Evolutionary conservation across 768 basidiomycete genomes (phyloP).

Genomic region (Mycena filopes): DNA sequence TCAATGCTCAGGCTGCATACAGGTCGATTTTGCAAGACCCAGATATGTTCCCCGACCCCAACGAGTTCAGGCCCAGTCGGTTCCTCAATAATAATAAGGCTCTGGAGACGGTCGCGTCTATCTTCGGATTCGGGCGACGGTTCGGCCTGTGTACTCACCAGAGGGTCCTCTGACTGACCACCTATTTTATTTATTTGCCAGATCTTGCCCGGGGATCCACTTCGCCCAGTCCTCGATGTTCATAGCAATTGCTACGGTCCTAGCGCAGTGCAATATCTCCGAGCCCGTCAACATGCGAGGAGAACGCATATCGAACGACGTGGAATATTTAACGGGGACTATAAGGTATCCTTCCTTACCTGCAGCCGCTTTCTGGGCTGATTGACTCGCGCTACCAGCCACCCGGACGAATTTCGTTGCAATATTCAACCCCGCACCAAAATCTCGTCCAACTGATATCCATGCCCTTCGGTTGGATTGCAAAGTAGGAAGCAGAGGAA

Average conservation of each 20-base stretch:
- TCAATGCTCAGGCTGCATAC: not conserved
- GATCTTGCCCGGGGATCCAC: constrained; percentile 24
- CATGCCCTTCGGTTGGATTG: too few species aligned
- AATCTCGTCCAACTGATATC: too few species aligned
- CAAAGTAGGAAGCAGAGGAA: too few species aligned
- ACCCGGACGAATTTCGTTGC: too few species aligned
- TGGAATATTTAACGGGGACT: constrained; percentile 9
- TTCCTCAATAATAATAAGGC: constrained; percentile 44
- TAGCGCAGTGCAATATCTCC: constrained; percentile 12
- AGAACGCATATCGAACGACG: not conserved
- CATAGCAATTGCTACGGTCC: constrained; percentile 18
- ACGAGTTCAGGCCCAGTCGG: constrained; percentile 50
- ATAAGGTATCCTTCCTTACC: constrained; percentile 25
- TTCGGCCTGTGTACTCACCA: too few species aligned
- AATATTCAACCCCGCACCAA: not conserved
- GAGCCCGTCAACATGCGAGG: constrained; percentile 1
- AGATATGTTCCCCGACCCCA: constrained; percentile 44
- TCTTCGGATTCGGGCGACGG: constrained; percentile 51
- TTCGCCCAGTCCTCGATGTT: constrained; percentile 16
- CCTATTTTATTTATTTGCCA: not conserved
- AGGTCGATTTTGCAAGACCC: constrained; percentile 54
- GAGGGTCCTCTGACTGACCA: not conserved
- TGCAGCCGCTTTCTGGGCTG: too few species aligned
- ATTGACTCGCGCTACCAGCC: too few species aligned
- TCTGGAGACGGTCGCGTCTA: constrained; percentile 43